Percentiles rank a stretch among this genome's conserved stretches.
Conservation (phyloP, 2,329 filamentous ascomycete genomes). For the Aspergillus sp. region DNA sequence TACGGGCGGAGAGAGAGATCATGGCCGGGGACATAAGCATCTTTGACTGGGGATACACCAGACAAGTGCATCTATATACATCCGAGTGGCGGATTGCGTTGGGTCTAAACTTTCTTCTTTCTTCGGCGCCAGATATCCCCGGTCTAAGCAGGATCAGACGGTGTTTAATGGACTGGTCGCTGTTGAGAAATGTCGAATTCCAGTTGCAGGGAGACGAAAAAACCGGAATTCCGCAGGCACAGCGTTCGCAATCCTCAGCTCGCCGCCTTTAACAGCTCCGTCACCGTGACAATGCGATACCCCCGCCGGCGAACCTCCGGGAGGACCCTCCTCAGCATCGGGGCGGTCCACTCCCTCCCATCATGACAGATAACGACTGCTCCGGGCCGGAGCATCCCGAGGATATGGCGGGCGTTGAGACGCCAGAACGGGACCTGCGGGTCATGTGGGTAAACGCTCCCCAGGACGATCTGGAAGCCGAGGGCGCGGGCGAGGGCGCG, state of each 20-base stretch:
- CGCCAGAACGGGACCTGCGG: conserved; percentile 64
- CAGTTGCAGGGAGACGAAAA: no score
- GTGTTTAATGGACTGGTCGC: no score
- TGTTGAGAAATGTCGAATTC: no score
- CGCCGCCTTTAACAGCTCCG: conserved; percentile 48
- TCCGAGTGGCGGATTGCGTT: no score
- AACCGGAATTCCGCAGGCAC: no score
- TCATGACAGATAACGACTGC: conserved; percentile 83
- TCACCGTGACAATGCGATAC: conserved; percentile 63
- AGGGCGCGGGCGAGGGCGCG: conserved; percentile 48
- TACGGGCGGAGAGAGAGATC: no score
- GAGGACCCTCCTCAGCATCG: conserved; percentile 65
- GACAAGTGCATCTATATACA: no score
- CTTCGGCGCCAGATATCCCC: no score
- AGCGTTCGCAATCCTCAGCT: conserved; percentile 6
- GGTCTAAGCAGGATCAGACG: no score
- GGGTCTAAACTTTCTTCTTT: no score
- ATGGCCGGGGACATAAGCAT: no score
- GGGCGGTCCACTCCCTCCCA: conserved; percentile 67
- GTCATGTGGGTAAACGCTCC: conserved; percentile 82
- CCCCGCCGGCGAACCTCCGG: conserved; percentile 61
- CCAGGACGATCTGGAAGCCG: conserved; percentile 66
- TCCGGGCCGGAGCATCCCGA: conserved; percentile 69
- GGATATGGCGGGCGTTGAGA: conserved; percentile 66
- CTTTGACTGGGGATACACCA: no score